phyloP scores from a whole-genome alignment of 208 protist species.

The Leishmania martiniquensis region DNA sequence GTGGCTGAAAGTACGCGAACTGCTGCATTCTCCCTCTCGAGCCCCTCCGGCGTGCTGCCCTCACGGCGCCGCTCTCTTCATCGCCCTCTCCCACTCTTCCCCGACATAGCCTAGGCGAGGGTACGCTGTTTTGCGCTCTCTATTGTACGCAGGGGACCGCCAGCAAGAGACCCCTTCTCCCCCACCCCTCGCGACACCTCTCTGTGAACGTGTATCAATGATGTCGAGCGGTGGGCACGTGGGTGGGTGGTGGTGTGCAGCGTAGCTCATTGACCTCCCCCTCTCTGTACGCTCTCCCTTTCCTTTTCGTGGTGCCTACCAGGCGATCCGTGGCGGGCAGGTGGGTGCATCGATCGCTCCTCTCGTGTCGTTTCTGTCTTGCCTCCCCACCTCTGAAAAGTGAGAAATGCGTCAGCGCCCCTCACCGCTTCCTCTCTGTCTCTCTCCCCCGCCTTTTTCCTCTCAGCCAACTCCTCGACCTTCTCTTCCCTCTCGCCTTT shows the following conservation, averaged over 20 bases:
- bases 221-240: neutral
- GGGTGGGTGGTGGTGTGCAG: too few relatives aligned
- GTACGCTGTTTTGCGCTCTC: too few relatives aligned
- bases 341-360: neutral
- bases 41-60: too few relatives aligned
- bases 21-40: neutral
- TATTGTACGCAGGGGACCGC: neutral
- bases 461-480: neutral
- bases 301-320: slow-evolving; percentile 13
- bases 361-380: neutral
- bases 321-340: neutral
- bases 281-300: neutral
- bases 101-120: too few relatives aligned
- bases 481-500: neutral
- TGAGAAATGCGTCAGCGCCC: neutral
- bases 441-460: neutral
- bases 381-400: neutral
- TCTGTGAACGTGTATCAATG: neutral
- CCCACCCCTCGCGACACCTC: neutral
- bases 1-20: neutral
- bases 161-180: neutral
- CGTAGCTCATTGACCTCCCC: neutral
- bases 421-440: neutral
- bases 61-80: too few relatives aligned
- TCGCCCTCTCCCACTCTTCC: too few relatives aligned